Evolutionary conservation across 2,329 filamentous ascomycete genomes (phyloP), one percentile per base, ranked within the genome.

Genomic region (Pseudonectria buxi): DNA sequence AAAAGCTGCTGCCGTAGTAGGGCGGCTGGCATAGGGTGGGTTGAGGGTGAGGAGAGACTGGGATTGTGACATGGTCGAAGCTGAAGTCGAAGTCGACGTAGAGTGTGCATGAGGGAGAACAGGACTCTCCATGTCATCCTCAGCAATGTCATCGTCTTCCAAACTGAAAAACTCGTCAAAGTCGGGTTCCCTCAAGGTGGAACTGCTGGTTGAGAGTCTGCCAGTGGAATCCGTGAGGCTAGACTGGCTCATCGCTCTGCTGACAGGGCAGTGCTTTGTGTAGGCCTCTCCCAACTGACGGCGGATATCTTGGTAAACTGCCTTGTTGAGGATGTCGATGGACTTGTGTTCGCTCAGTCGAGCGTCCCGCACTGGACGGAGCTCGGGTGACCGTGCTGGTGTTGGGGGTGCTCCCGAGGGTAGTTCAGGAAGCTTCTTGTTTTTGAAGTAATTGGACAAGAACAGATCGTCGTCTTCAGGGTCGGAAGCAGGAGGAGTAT

Each of bases 131-230:
- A 50, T 50, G 1, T 50, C 42, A 12, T 41, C 56, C 45, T 78
- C 74, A 7, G 73, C 71, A 41, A 78, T 74, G 36, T 78, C 74
- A 22, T 78, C 73, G 40, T 78, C 74, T 37, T 65, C 71, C 6
- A 78, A 58, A 14, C 64, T 61, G 35, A 74, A 59, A 33, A 78
- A 76, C 26, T 78, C 74, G 13, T 65, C 62, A 14, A 76, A 56
- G 26, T 66, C 67, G 6, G 73, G 73, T 45, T 76, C 73, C 30
- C 61, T 58, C 4, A 76, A 61, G 2, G 64, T 59, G 2, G 58
- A 52, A 35, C 59, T 60, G 18, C 51, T 46, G 13, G 55, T 50
- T 2, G 57, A 54, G 32, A 37, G 46, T 27, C 34, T 25, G 31
- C 45, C 43, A 24, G 45, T 41, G 9, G 59, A 60, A 3, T 53